phyloP scores from a whole-genome alignment of 2,329 filamentous ascomycete species.

The Fusarium agapanthi region DNA sequence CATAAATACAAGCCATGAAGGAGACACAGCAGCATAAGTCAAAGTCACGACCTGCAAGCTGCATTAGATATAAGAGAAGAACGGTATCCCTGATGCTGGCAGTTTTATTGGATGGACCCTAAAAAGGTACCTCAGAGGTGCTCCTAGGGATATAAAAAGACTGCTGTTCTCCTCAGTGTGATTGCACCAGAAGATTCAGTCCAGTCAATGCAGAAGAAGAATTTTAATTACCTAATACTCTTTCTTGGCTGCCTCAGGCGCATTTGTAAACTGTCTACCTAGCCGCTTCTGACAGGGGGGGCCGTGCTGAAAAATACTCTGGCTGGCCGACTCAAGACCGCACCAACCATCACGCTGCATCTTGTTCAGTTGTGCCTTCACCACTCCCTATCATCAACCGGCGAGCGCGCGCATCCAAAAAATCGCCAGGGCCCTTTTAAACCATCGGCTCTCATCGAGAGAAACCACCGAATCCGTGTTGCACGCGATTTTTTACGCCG shows the following conservation, averaged over 20 bases:
- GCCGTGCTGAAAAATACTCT: conserved; percentile 57
- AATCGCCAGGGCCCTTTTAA: conserved; percentile 68
- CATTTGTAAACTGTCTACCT: conserved; percentile 24
- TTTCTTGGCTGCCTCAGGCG: conserved; percentile 35
- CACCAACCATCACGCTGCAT: conserved; percentile 60
- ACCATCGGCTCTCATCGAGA: conserved; percentile 67
- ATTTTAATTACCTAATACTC: conserved; percentile 29
- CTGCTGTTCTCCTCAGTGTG: background rate
- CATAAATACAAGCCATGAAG: background rate
- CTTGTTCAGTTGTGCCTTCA: conserved; percentile 61
- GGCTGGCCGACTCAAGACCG: conserved; percentile 48
- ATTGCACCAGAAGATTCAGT: background rate
- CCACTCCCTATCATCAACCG: conserved; percentile 61
- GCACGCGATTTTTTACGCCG: conserved; percentile 64
- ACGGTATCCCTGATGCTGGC: background rate
- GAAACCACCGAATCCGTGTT: conserved; percentile 61
- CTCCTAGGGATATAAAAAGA: background rate
- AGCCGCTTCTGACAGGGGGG: conserved; percentile 42
- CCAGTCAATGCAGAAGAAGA: background rate
- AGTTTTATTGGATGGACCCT: background rate
- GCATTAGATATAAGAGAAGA: background rate
- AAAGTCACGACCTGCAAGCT: background rate
- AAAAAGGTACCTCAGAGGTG: background rate
- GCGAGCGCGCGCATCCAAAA: conserved; percentile 69
- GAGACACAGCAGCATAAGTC: background rate